Evolutionary conservation across 2,329 filamentous ascomycete species (phyloP).

Genomic region (Claviceps maximensis): DNA sequence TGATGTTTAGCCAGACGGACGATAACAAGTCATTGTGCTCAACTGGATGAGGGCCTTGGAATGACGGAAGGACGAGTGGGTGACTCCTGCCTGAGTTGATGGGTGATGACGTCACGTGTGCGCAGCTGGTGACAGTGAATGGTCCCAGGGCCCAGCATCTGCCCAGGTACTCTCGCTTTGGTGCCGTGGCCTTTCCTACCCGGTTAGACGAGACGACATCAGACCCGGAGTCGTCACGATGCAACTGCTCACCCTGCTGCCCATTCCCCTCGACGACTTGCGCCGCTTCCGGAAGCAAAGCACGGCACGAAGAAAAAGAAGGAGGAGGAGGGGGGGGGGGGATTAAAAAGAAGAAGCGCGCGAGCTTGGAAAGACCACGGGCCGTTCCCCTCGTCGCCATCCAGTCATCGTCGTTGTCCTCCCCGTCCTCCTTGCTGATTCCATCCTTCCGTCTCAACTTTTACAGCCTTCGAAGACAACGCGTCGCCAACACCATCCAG

Average conservation of each 20-base stretch:
- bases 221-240: neutral
- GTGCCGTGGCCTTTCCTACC: too few relatives aligned
- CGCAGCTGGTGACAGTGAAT: too few relatives aligned
- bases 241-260: constrained; percentile 4
- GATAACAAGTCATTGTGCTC: too few relatives aligned
- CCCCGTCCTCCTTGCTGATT: neutral
- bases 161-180: too few relatives aligned
- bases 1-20: neutral
- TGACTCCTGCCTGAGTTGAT: too few relatives aligned
- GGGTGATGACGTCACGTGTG: neutral
- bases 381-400: neutral
- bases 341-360: too few relatives aligned
- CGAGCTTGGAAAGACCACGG: constrained; percentile 2
- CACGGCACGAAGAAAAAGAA: too few relatives aligned
- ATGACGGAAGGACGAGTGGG: too few relatives aligned
- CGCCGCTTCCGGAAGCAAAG: neutral
- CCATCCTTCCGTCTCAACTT: constrained; percentile 5
- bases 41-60: neutral
- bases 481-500: constrained; percentile 1
- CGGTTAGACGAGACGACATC: too few relatives aligned
- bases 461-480: constrained; percentile 3
- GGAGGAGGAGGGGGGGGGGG: too few relatives aligned
- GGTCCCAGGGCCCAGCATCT: too few relatives aligned
- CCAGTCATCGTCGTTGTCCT: neutral
- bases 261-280: constrained; percentile 6